These are phyloP conservation scores for Sphaceloma murrayae DNA, from an alignment of 2,329 filamentous ascomycete genomes.

Conservation along the genomic window DNA sequence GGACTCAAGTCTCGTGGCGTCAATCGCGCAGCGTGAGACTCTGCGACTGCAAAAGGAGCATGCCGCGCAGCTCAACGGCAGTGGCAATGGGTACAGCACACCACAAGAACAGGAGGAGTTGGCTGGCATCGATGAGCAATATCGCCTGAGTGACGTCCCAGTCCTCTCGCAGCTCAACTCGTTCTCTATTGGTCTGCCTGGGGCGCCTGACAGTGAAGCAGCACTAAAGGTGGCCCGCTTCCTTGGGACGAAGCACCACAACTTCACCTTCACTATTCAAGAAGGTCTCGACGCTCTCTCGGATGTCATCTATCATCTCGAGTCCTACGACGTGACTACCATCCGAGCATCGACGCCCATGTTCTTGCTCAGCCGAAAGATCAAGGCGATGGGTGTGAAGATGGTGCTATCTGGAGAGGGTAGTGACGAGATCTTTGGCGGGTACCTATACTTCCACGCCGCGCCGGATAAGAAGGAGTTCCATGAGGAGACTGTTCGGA, in stretches of 20 bases:
- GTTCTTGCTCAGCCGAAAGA: conserved; percentile 96
- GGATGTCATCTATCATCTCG: conserved; percentile 96
- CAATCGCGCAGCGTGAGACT: conserved; percentile 91
- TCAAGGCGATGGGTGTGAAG: conserved; percentile 99
- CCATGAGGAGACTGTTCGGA: conserved; percentile 86
- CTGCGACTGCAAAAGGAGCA: conserved; percentile 53
- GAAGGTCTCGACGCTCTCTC: conserved; percentile 94
- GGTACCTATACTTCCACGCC: conserved; percentile 96
- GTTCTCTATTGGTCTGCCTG: conserved; percentile 94
- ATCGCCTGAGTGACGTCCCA: conserved; percentile 80
- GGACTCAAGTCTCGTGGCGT: conserved; percentile 88
- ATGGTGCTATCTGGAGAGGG: conserved; percentile 98
- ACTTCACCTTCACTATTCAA: conserved; percentile 96
- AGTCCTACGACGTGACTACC: conserved; percentile 96
- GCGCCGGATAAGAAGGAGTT: conserved; percentile 87
- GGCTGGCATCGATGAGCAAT: conserved; percentile 88
- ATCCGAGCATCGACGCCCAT: conserved; percentile 97
- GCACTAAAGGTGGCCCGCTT: conserved; percentile 91
- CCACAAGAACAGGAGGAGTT: conserved; percentile 57
- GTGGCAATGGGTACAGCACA: conserved; percentile 39
- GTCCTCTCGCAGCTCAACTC: conserved; percentile 94
- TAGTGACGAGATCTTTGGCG: conserved; percentile 95
- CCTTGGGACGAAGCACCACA: conserved; percentile 94
- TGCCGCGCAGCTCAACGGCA: conserved; percentile 34
- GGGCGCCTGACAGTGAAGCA: conserved; percentile 83